Evolutionary conservation across 2,329 filamentous ascomycete genomes (phyloP).

Genomic region (Botrytis sinoallii): DNA sequence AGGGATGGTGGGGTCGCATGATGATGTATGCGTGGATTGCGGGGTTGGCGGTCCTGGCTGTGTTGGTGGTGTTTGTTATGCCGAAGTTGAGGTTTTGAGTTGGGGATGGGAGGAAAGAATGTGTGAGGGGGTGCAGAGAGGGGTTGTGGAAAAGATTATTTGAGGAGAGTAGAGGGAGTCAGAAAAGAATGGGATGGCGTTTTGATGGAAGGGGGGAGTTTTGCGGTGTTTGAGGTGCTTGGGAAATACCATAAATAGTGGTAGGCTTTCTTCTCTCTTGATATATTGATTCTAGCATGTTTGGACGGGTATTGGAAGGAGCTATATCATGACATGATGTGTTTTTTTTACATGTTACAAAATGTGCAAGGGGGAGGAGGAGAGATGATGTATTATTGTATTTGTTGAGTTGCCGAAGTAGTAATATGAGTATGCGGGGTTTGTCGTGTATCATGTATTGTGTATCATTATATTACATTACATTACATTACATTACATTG

Average conservation of each 20-base stretch:
- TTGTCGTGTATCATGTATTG: no score
- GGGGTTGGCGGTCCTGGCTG: slow-evolving; percentile 75
- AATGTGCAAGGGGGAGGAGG: background rate
- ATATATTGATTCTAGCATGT: background rate
- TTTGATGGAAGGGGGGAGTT: background rate
- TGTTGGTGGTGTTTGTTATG: slow-evolving; percentile 77
- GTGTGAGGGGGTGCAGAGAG: background rate
- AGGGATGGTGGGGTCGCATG: slow-evolving; percentile 77
- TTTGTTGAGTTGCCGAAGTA: background rate
- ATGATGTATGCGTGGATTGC: slow-evolving; percentile 82
- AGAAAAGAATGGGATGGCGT: background rate
- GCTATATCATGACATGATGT: background rate
- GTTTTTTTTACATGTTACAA: background rate
- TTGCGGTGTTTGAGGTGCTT: background rate
- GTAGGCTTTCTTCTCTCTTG: slow-evolving; percentile 1
- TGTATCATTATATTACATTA: no score
- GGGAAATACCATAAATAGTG: slow-evolving; percentile 20
- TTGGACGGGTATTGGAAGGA: background rate
- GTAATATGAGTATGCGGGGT: background rate
- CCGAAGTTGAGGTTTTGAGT: slow-evolving; percentile 80
- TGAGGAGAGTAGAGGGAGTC: background rate
- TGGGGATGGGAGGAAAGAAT: background rate
- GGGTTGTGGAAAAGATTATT: background rate
- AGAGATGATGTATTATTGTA: background rate
- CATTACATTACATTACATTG: no score